Evolutionary conservation across 2,329 filamentous ascomycete genomes (phyloP).

Genomic region (Monilinia fructigena): DNA sequence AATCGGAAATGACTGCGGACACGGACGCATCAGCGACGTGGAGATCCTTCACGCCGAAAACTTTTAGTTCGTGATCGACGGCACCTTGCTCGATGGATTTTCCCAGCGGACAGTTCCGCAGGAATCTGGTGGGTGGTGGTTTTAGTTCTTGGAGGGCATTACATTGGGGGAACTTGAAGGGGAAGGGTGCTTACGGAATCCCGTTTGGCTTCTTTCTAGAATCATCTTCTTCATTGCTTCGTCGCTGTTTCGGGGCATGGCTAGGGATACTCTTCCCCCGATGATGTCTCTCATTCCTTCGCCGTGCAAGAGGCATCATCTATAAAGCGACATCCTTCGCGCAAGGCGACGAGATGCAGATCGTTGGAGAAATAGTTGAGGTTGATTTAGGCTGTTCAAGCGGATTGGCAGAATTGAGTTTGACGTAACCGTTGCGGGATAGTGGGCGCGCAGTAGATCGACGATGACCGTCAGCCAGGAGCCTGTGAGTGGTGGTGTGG

Average conservation of each 20-base stretch:
- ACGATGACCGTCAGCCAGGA: constrained; percentile 58
- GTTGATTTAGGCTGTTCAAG: constrained; percentile 54
- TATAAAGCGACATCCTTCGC: constrained; percentile 33
- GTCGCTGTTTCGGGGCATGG: constrained; percentile 55
- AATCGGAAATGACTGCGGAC: constrained; percentile 54
- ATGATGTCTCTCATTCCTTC: constrained; percentile 57
- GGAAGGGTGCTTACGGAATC: constrained; percentile 36
- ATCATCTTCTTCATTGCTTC: constrained; percentile 56
- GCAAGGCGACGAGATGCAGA: constrained; percentile 55
- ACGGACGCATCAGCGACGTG: constrained; percentile 56
- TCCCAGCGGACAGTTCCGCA: constrained; percentile 55
- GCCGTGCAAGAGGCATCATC: constrained; percentile 54
- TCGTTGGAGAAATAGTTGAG: constrained; percentile 43
- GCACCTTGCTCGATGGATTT: constrained; percentile 53
- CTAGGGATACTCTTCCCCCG: constrained; percentile 56
- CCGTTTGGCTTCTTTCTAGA: constrained; percentile 58
- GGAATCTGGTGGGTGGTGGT: constrained; percentile 43
- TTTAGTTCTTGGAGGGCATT: not conserved
- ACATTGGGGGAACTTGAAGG: not conserved
- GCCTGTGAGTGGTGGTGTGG: constrained; percentile 44
- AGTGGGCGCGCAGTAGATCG: constrained; percentile 49
- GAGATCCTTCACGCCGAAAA: constrained; percentile 54
- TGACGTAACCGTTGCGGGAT: constrained; percentile 45
- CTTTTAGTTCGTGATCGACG: constrained; percentile 51
- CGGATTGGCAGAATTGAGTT: constrained; percentile 47